Evolutionary conservation across 768 basidiomycete species (phyloP).

Genomic region (Xerocomellus dryophilus): DNA sequence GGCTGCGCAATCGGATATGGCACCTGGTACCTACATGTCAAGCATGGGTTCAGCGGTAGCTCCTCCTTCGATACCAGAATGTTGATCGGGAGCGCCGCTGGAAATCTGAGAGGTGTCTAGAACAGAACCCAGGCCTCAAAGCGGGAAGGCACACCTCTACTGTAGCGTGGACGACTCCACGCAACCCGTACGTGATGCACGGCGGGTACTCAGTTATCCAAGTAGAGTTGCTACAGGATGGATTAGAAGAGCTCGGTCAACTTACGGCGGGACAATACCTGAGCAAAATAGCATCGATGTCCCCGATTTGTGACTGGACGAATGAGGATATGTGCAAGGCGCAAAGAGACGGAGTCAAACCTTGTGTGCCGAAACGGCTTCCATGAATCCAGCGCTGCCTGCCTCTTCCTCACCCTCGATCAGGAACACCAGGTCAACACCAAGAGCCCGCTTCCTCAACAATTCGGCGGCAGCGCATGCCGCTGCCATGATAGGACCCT

Average conservation of each 20-base stretch:
- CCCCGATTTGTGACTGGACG: slow-evolving; percentile 70
- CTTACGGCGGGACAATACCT: slow-evolving; percentile 45
- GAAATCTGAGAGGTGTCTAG: slow-evolving; percentile 48
- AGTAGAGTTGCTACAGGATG: slow-evolving; percentile 75
- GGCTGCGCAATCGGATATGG: not conserved
- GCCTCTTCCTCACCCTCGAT: slow-evolving; percentile 97
- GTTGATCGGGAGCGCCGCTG: slow-evolving; percentile 73
- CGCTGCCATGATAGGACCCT: slow-evolving; percentile 89
- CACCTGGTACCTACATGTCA: slow-evolving; percentile 63
- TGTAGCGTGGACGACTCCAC: slow-evolving; percentile 89
- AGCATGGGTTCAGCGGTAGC: slow-evolving; percentile 85
- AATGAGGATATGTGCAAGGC: slow-evolving; percentile 1
- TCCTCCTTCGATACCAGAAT: slow-evolving; percentile 94
- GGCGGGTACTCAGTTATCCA: slow-evolving; percentile 94
- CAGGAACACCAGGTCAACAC: slow-evolving; percentile 83
- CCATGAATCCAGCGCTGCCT: slow-evolving; percentile 83
- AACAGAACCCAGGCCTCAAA: not conserved
- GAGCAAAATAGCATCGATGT: slow-evolving; percentile 85
- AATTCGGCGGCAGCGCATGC: slow-evolving; percentile 88
- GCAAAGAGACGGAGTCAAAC: slow-evolving; percentile 34
- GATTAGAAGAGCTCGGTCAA: not conserved
- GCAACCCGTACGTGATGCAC: slow-evolving; percentile 91
- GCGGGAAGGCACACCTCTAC: slow-evolving; percentile 51
- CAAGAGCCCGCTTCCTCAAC: slow-evolving; percentile 67
- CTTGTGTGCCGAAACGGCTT: slow-evolving; percentile 75